Evolutionary conservation across 148 eudicot genomes (phyloP).

Genomic region (Chenopodium album): DNA sequence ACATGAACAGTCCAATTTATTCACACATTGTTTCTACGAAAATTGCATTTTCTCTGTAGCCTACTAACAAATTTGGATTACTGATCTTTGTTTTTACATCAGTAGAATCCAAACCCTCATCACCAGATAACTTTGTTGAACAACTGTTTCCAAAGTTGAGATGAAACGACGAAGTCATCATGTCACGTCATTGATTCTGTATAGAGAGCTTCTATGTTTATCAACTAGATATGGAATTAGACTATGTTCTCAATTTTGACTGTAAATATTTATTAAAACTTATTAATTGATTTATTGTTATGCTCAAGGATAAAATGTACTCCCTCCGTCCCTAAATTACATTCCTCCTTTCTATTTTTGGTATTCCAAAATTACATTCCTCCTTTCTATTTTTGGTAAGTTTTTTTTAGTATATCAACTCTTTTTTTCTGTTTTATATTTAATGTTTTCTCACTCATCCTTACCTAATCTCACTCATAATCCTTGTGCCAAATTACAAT

Average conservation of each 20-base stretch:
- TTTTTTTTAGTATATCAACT: too few species aligned
- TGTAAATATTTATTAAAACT: too few species aligned
- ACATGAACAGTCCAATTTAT: neutral
- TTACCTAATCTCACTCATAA: too few species aligned
- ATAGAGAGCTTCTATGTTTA: neutral
- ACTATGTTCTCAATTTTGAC: neutral
- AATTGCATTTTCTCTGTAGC: neutral
- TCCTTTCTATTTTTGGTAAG: too few species aligned
- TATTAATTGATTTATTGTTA: too few species aligned
- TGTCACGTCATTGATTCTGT: neutral
- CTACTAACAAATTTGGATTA: neutral
- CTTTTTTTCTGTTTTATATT: too few species aligned
- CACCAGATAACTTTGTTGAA: neutral
- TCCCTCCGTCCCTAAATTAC: too few species aligned
- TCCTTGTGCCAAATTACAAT: too few species aligned
- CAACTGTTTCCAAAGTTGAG: neutral
- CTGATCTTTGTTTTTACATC: slow-evolving; percentile 2
- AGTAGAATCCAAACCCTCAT: neutral
- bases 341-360: too few species aligned
- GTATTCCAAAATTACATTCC: too few species aligned
- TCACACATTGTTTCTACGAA: neutral
- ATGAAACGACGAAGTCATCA: neutral
- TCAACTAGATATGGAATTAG: neutral
- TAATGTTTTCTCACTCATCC: too few species aligned
- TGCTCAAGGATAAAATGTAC: too few species aligned